Percentiles rank a stretch among this genome's conserved stretches.
These are phyloP conservation scores for Silene noctiflora DNA, from an alignment of 179 eudicot genomes.

Conservation along the genomic window DNA sequence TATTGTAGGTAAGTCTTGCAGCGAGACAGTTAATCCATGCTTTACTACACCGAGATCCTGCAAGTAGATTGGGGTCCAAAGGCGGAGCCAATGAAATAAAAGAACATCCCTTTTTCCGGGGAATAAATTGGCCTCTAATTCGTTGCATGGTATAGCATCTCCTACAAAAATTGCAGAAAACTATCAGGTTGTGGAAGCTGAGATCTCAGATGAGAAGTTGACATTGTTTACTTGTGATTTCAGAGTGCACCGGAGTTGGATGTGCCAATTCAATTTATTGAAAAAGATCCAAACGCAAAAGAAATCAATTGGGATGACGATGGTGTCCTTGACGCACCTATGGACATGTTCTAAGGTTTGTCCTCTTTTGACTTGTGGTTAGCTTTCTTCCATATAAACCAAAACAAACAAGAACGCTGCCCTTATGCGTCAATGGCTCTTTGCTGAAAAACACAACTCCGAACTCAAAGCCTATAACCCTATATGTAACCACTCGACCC, in stretches of 20 bases:
- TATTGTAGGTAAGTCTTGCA: constrained; percentile 69
- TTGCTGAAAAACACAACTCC: too few relatives aligned
- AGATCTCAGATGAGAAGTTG: background rate
- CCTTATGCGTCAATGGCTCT: background rate
- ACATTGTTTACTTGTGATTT: constrained; percentile 23
- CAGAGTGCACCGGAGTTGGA: constrained; percentile 84
- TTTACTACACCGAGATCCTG: constrained; percentile 77
- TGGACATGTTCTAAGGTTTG: constrained; percentile 67
- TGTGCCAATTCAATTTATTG: constrained; percentile 61
- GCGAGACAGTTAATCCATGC: constrained; percentile 86
- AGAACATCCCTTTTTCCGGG: constrained; percentile 76
- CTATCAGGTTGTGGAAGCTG: background rate
- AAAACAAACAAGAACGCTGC: background rate
- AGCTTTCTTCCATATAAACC: background rate
- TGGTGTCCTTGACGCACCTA: constrained; percentile 57
- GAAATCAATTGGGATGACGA: constrained; percentile 71
- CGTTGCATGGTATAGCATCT: constrained; percentile 75
- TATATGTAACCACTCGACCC: too few relatives aligned
- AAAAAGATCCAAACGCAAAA: constrained; percentile 52
- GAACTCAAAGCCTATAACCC: too few relatives aligned
- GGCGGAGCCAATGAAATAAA: constrained; percentile 85
- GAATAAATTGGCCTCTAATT: constrained; percentile 89
- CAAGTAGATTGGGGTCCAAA: constrained; percentile 68
- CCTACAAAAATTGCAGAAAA: background rate
- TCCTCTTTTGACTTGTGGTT: background rate